Conservation (phyloP, 306 rosid species). For the Arachis hypogaea region DNA sequence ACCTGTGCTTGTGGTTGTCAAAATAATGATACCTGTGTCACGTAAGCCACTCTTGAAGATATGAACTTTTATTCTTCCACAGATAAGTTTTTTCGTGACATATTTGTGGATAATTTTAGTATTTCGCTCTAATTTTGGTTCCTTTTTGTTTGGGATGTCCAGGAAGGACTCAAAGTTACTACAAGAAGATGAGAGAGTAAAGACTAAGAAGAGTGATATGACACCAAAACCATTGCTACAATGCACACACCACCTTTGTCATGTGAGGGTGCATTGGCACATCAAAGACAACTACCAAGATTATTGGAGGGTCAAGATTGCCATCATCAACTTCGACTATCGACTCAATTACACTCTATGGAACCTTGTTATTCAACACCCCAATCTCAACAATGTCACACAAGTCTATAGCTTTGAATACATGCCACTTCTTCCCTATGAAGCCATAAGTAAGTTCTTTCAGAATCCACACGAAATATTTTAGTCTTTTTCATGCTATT, state of each 20-base stretch:
- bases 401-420: slow-evolving; percentile 91
- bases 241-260: slow-evolving; percentile 92
- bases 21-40: slow-evolving; percentile 66
- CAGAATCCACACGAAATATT: not conserved
- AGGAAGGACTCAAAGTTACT: slow-evolving; percentile 67
- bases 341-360: slow-evolving; percentile 74
- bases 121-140: not conserved
- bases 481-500: not conserved
- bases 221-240: slow-evolving; percentile 70
- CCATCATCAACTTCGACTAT: slow-evolving; percentile 80
- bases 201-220: slow-evolving; percentile 60
- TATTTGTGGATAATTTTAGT: no score
- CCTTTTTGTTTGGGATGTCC: slow-evolving; percentile 25
- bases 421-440: slow-evolving; percentile 81
- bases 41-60: slow-evolving; percentile 49
- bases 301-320: slow-evolving; percentile 86
- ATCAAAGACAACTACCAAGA: slow-evolving; percentile 76
- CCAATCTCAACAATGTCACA: slow-evolving; percentile 88
- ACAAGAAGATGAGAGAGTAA: slow-evolving; percentile 47
- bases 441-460: slow-evolving; percentile 73
- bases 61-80: no score
- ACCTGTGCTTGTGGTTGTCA: slow-evolving; percentile 94
- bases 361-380: slow-evolving; percentile 88
- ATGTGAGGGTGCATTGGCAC: slow-evolving; percentile 87
- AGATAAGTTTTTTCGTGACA: no score